These are phyloP conservation scores for Echinochloa phyllopogon DNA, from an alignment of 176 grass and related monocot species.

Conservation along the genomic window DNA sequence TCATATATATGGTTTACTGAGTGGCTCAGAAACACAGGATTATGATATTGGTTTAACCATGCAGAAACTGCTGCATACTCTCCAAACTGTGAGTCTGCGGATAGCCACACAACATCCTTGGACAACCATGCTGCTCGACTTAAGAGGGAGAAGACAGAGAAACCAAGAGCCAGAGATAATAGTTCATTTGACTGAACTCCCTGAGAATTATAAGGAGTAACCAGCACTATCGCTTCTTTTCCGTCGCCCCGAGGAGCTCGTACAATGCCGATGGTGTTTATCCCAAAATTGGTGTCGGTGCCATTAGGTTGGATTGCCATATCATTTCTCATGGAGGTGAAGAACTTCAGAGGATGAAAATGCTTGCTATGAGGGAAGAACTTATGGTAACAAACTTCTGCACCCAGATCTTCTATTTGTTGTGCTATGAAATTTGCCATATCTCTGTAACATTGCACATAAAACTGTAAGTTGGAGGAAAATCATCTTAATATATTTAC, in stretches of 20 bases:
- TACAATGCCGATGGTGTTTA: slow-evolving; percentile 81
- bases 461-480: background rate
- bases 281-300: slow-evolving; percentile 50
- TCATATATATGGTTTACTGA: slow-evolving; percentile 28
- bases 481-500: slow-evolving; percentile 33
- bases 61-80: slow-evolving; percentile 78
- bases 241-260: slow-evolving; percentile 93
- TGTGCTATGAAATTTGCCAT: slow-evolving; percentile 64
- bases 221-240: slow-evolving; percentile 94
- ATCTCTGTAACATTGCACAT: slow-evolving; percentile 57
- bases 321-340: slow-evolving; percentile 61
- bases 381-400: slow-evolving; percentile 83
- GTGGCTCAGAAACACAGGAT: slow-evolving; percentile 63
- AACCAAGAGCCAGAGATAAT: slow-evolving; percentile 81
- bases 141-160: slow-evolving; percentile 89
- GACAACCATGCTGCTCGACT: slow-evolving; percentile 77
- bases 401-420: slow-evolving; percentile 70
- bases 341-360: slow-evolving; percentile 81
- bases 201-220: slow-evolving; percentile 88
- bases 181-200: slow-evolving; percentile 60
- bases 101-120: slow-evolving; percentile 94
- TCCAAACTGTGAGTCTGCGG: slow-evolving; percentile 85
- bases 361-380: slow-evolving; percentile 60
- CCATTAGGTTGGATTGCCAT: slow-evolving; percentile 44
- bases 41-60: slow-evolving; percentile 93